These are phyloP conservation scores for Kwoniella shandongensis DNA, from an alignment of 768 basidiomycete species.

Conservation along the genomic window DNA sequence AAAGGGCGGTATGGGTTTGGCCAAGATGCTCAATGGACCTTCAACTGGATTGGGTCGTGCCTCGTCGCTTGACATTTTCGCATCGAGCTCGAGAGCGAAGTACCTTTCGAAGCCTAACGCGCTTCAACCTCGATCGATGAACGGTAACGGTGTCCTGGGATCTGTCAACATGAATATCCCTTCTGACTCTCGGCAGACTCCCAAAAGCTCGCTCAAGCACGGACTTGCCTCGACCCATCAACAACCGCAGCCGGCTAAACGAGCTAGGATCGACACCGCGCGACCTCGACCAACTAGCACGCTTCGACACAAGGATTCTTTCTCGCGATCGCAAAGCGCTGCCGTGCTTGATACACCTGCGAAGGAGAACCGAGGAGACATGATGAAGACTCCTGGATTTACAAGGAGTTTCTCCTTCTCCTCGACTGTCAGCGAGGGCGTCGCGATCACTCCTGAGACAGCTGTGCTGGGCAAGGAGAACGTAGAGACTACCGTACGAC, in stretches of 20 bases:
- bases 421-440: constrained; percentile 10
- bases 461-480: constrained; percentile 6
- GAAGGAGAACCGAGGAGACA: background rate
- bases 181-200: background rate
- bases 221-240: background rate
- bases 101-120: constrained; percentile 6
- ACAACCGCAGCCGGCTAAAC: background rate
- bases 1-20: constrained; percentile 15
- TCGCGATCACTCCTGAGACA: constrained; percentile 12
- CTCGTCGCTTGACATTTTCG: constrained; percentile 27
- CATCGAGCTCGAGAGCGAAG: constrained; percentile 18
- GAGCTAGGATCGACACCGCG: constrained; percentile 12
- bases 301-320: constrained; percentile 21
- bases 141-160: background rate
- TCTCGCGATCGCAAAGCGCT: constrained; percentile 22
- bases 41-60: constrained; percentile 23
- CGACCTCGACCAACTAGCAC: constrained; percentile 7
- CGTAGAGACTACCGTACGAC: background rate
- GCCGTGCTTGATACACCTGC: constrained; percentile 7
- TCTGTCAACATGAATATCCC: constrained; percentile 8
- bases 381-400: constrained; percentile 24
- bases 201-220: constrained; percentile 2
- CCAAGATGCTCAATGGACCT: constrained; percentile 21
- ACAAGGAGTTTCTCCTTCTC: constrained; percentile 16
- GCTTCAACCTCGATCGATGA: constrained; percentile 9